Evolutionary conservation across 768 basidiomycete species (phyloP).

Genomic region (Leccinum uliginosum): DNA sequence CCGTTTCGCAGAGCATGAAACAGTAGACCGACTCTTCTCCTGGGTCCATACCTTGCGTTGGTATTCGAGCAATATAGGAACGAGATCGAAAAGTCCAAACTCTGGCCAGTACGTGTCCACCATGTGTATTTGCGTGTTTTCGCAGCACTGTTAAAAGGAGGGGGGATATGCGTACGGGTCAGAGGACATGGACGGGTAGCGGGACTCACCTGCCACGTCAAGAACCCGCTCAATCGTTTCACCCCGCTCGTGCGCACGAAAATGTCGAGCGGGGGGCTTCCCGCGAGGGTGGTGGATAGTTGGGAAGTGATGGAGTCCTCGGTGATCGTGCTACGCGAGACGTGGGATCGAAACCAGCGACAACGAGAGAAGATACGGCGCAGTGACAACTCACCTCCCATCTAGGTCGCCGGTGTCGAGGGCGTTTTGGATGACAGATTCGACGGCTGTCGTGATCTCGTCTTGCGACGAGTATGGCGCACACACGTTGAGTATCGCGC

Average conservation of each 20-base stretch:
- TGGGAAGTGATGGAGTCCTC: slow-evolving; percentile 64
- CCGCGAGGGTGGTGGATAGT: slow-evolving; percentile 59
- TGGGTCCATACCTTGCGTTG: slow-evolving; percentile 68
- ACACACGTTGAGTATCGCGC: slow-evolving; percentile 86
- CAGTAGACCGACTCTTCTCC: not conserved
- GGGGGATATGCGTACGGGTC: not conserved
- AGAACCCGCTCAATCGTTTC: slow-evolving; percentile 55
- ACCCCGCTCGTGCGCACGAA: slow-evolving; percentile 91
- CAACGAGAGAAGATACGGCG: slow-evolving; percentile 1
- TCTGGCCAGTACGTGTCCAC: slow-evolving; percentile 87
- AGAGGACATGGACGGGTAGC: not conserved
- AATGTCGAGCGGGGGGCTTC: slow-evolving; percentile 82
- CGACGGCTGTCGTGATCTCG: slow-evolving; percentile 81
- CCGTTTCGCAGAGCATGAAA: not conserved
- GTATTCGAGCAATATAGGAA: slow-evolving; percentile 85
- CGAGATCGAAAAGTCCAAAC: slow-evolving; percentile 80
- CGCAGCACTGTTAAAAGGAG: slow-evolving; percentile 51
- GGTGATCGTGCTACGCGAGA: slow-evolving; percentile 44
- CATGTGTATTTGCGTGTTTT: slow-evolving; percentile 87
- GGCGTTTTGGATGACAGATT: slow-evolving; percentile 29
- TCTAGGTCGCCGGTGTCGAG: slow-evolving; percentile 30
- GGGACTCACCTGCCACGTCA: slow-evolving; percentile 88
- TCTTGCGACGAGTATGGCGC: slow-evolving; percentile 91
- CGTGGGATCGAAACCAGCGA: not conserved
- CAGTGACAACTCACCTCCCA: slow-evolving; percentile 18